Evolutionary conservation across 177 flowering plant species (phyloP).

Genomic region (Vitis hybrid): DNA sequence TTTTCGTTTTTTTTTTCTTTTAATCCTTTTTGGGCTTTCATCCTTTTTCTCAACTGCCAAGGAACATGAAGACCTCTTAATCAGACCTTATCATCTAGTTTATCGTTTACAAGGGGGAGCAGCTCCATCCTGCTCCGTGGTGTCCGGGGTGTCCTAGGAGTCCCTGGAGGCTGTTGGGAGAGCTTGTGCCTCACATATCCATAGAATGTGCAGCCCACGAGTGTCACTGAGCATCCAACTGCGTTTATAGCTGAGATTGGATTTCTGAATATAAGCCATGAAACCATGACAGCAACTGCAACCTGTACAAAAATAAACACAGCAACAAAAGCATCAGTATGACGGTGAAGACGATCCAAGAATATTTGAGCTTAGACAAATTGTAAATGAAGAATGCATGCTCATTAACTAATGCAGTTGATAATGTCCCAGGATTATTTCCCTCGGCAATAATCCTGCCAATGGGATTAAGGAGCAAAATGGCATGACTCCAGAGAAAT

Average conservation of each 20-base stretch:
- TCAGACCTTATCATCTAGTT: slow-evolving; percentile 79
- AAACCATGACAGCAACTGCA: slow-evolving; percentile 83
- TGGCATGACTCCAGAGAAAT: no score
- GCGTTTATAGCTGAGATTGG: slow-evolving; percentile 84
- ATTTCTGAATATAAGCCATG: slow-evolving; percentile 88
- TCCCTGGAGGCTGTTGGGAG: slow-evolving; percentile 71
- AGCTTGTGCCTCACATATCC: slow-evolving; percentile 89
- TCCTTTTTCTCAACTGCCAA: slow-evolving; percentile 2
- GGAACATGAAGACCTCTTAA: neutral
- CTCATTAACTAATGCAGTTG: no score
- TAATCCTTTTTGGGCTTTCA: neutral
- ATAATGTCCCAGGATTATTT: no score
- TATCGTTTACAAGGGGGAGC: slow-evolving; percentile 85
- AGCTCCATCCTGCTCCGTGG: slow-evolving; percentile 58
- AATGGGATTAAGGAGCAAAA: no score
- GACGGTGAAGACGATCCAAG: neutral
- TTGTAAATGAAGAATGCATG: no score
- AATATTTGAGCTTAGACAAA: neutral
- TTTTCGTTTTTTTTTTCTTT: slow-evolving; percentile 1
- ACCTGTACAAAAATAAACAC: slow-evolving; percentile 48
- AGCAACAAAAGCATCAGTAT: neutral
- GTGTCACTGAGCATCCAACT: slow-evolving; percentile 82
- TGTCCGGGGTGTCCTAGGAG: slow-evolving; percentile 72
- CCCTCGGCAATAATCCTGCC: no score
- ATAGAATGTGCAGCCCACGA: slow-evolving; percentile 91